Evolutionary conservation across 495 filamentous ascomycete species (phyloP), one percentile per base, ranked within the genome.

Genomic region (Amniculicola lignicola): DNA sequence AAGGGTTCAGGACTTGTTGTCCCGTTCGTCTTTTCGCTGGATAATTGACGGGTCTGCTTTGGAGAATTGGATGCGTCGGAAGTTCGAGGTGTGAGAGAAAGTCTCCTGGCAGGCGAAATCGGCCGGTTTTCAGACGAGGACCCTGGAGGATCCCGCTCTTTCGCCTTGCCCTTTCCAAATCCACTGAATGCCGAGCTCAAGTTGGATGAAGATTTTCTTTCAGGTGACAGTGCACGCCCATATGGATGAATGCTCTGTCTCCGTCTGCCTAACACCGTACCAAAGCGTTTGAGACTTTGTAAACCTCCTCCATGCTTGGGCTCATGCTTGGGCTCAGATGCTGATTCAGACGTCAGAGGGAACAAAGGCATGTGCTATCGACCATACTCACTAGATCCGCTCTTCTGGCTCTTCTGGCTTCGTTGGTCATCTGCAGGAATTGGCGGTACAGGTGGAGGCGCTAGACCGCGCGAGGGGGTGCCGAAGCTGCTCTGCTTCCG

Each of bases 231-330:
- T 18, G 56, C 59, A 10, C 65, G 56, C 2, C 64, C 52, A 40
- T 71, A 66, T 5, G 71, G 70, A 49, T 66, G 51, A 23, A 56
- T 61, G 38, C 70, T 74, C 38, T 72, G 63, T 14, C 70, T 61
- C 22, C 60, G 38, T 16, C 67, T 54, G 2, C 66, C 59, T 12
- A 73, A 29, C 5, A 73, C 69, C 5, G 71, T 74, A 5, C 71
- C 71, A 38, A 74, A 63, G 39, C 71, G 42, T 53, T 70, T 72
- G 23, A 74, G 56, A 31, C 67, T 67, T 43, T 60, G 57, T 6
- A 70, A 47, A 35, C 67, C 61, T 46, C 61, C 59, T 22, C 35
- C 40, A 16, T 65, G 56, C 57, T 67, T 66, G 9, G 66, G 53
- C 35, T 72, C 67, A 15, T 67, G 70, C 56, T 67, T 67, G 9